These are phyloP conservation scores for Cutaneotrichosporon daszewskae DNA, from an alignment of 1,284 basidiomycete species.

Conservation along the genomic window DNA sequence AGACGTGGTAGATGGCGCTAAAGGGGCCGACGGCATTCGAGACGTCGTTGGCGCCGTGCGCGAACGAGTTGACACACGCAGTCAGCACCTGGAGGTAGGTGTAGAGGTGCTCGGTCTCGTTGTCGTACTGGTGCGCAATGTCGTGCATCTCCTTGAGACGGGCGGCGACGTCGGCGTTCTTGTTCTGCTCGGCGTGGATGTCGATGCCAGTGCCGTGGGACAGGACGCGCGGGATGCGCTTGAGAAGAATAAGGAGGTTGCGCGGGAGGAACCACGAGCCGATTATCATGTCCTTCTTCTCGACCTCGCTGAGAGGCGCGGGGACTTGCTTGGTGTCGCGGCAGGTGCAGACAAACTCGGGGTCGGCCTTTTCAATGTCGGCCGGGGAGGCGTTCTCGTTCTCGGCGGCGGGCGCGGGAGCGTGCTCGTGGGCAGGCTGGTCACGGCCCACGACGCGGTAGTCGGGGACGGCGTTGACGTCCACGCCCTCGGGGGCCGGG, in stretches of 20 bases:
- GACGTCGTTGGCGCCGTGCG: conserved; percentile 48
- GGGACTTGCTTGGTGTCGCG: too few species aligned
- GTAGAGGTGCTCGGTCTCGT: conserved; percentile 50
- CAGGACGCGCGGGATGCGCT: conserved; percentile 39
- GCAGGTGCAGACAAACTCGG: conserved; percentile 4
- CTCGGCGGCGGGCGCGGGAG: background rate
- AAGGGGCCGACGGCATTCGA: conserved; percentile 50
- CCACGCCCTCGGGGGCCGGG: conserved; percentile 1
- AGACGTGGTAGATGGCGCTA: conserved; percentile 46
- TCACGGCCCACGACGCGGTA: conserved; percentile 12
- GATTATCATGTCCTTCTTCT: conserved; percentile 18
- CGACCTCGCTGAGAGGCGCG: conserved; percentile 8
- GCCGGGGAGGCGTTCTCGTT: conserved; percentile 4
- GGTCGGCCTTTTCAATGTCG: background rate
- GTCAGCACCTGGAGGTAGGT: conserved; percentile 51
- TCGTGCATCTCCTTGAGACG: conserved; percentile 32
- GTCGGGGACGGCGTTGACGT: conserved; percentile 1
- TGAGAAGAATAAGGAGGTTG: conserved; percentile 26
- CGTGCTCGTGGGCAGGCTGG: background rate
- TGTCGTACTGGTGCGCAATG: conserved; percentile 45
- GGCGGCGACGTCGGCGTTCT: conserved; percentile 37
- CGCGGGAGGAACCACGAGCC: conserved; percentile 39
- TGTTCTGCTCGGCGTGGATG: conserved; percentile 45
- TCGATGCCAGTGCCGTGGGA: conserved; percentile 44
- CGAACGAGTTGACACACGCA: conserved; percentile 51